phyloP scores from a whole-genome alignment of 1,284 basidiomycete species.

The Omphalotus olearius region DNA sequence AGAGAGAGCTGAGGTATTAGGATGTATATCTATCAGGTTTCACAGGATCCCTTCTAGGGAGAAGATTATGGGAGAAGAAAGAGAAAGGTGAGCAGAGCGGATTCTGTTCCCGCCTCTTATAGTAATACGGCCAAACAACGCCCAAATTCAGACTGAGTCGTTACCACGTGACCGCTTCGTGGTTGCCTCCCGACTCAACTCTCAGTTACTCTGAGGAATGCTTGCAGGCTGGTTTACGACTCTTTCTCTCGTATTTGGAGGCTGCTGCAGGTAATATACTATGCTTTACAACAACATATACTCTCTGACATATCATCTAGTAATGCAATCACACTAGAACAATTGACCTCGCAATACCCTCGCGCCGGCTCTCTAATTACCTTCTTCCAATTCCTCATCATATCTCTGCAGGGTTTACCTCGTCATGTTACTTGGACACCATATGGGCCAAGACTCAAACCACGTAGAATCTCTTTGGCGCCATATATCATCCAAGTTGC shows the following conservation, averaged over 20 bases:
- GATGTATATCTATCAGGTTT: slow-evolving; percentile 12
- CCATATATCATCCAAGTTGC: slow-evolving; percentile 81
- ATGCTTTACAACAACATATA: slow-evolving; percentile 13
- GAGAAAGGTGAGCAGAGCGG: slow-evolving; percentile 6
- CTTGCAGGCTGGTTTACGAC: slow-evolving; percentile 54
- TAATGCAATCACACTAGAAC: slow-evolving; percentile 71
- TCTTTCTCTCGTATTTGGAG: slow-evolving; percentile 70
- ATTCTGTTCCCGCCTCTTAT: neutral
- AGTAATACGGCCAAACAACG: neutral
- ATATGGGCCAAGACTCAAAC: slow-evolving; percentile 47
- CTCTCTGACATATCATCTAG: slow-evolving; percentile 27
- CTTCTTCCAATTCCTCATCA: slow-evolving; percentile 77
- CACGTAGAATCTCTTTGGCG: slow-evolving; percentile 66
- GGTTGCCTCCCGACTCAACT: neutral
- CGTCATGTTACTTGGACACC: slow-evolving; percentile 46
- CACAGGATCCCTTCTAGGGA: slow-evolving; percentile 17
- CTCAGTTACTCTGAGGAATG: slow-evolving; percentile 12
- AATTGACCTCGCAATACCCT: slow-evolving; percentile 60
- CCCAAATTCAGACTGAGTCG: neutral
- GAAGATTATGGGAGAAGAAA: slow-evolving; percentile 13
- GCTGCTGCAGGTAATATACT: slow-evolving; percentile 65
- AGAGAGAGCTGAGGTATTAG: slow-evolving; percentile 19
- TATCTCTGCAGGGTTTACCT: slow-evolving; percentile 67
- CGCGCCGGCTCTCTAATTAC: slow-evolving; percentile 77
- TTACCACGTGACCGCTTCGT: neutral